Evolutionary conservation across 495 filamentous ascomycete species (phyloP).

Genomic region (Podospora sp.): DNA sequence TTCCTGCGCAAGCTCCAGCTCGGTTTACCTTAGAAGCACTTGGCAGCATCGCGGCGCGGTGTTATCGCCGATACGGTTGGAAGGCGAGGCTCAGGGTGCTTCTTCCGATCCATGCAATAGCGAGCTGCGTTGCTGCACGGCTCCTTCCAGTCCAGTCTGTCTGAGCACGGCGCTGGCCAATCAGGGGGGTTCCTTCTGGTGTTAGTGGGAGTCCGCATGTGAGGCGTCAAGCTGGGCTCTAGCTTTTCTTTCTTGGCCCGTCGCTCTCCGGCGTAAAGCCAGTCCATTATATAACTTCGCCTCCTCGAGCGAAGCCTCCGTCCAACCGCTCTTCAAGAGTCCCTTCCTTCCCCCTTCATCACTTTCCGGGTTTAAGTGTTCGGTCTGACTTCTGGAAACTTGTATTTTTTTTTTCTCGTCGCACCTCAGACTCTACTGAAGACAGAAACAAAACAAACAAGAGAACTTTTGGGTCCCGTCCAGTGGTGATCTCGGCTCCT

Average conservation of each 20-base stretch:
- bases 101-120: slow-evolving; percentile 11
- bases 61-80: background rate
- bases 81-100: background rate
- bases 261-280: background rate
- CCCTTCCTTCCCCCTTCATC: background rate
- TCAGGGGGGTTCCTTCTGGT: background rate
- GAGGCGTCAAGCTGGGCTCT: background rate
- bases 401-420: background rate
- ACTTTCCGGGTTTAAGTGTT: background rate
- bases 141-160: background rate
- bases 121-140: background rate
- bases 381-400: background rate
- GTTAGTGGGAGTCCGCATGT: slow-evolving; percentile 6
- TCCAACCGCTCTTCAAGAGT: background rate
- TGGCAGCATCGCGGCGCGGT: background rate
- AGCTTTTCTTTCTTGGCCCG: slow-evolving; percentile 1
- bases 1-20: background rate
- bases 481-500: background rate
- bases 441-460: slow-evolving; percentile 10
- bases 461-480: background rate
- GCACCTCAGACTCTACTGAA: background rate
- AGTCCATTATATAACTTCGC: slow-evolving; percentile 3
- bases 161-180: slow-evolving; percentile 1
- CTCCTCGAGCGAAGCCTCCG: background rate
- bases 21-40: slow-evolving; percentile 6